Conservation (phyloP, 352 stramenopile genomes). For the Lagenidium giganteum region DNA sequence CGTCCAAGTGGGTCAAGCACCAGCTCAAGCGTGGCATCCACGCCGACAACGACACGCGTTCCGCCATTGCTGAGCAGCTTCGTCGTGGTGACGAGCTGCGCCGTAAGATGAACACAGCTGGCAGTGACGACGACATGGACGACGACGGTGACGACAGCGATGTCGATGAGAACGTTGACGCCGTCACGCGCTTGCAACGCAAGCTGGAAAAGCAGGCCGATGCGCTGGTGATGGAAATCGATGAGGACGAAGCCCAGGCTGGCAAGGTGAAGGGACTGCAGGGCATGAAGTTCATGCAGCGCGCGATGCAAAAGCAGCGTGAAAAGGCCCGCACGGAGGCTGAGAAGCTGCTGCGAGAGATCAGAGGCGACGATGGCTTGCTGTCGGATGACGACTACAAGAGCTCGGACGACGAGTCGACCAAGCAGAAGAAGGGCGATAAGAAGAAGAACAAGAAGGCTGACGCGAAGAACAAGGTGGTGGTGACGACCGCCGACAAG, state of each 20-base stretch:
- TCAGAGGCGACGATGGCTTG: slow-evolving; percentile 78
- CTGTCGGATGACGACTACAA: slow-evolving; percentile 54
- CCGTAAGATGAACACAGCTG: slow-evolving; percentile 86
- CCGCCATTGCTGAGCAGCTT: slow-evolving; percentile 87
- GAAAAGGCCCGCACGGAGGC: slow-evolving; percentile 90
- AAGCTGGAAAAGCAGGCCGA: slow-evolving; percentile 64
- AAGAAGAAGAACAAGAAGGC: slow-evolving; percentile 27
- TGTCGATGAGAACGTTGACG: slow-evolving; percentile 37
- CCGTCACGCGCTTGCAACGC: slow-evolving; percentile 51
- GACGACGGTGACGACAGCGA: slow-evolving; percentile 42
- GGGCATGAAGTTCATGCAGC: slow-evolving; percentile 98
- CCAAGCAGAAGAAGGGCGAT: slow-evolving; percentile 20
- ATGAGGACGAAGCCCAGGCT: slow-evolving; percentile 40
- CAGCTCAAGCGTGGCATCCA: slow-evolving; percentile 90
- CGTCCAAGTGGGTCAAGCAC: slow-evolving; percentile 96
- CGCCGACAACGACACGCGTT: slow-evolving; percentile 89
- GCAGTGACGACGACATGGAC: slow-evolving; percentile 61
- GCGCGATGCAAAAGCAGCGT: slow-evolving; percentile 93
- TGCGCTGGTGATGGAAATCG: slow-evolving; percentile 73
- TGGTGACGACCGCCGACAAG: slow-evolving; percentile 47
- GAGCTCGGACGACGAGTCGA: slow-evolving; percentile 35
- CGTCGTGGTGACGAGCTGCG: slow-evolving; percentile 90
- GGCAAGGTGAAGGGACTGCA: slow-evolving; percentile 83
- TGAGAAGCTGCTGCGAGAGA: slow-evolving; percentile 90
- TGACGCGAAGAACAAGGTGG: slow-evolving; percentile 26